phyloP scores from a whole-genome alignment of 805 yeast species.

The Cyberlindnera lachancei region DNA sequence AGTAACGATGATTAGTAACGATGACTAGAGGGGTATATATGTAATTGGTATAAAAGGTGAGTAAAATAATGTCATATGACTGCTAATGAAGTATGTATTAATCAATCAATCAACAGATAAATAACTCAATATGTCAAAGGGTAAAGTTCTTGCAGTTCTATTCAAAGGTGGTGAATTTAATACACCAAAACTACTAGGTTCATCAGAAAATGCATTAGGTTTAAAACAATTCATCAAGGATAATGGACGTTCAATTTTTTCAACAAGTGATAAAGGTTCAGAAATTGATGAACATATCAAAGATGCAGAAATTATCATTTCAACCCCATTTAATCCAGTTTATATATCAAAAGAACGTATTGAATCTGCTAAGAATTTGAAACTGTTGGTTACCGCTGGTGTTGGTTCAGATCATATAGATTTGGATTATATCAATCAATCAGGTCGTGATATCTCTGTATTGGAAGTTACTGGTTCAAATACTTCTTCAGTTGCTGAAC shows the following conservation, averaged over 20 bases:
- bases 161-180: slow-evolving; percentile 25
- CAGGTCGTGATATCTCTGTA: slow-evolving; percentile 56
- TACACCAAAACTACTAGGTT: slow-evolving; percentile 49
- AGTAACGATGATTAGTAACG: no score
- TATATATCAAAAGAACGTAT: slow-evolving; percentile 63
- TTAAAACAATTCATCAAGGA: slow-evolving; percentile 54
- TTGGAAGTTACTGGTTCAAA: slow-evolving; percentile 80
- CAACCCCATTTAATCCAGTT: slow-evolving; percentile 81
- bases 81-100: no score
- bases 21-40: no score
- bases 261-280: slow-evolving; percentile 66
- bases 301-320: slow-evolving; percentile 70
- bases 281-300: slow-evolving; percentile 56
- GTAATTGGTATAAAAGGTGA: no score
- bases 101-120: no score
- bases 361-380: slow-evolving; percentile 62
- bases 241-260: slow-evolving; percentile 58
- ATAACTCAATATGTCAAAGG: slow-evolving; percentile 12
- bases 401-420: slow-evolving; percentile 82
- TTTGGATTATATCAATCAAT: slow-evolving; percentile 52
- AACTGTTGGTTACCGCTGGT: slow-evolving; percentile 70
- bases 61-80: no score
- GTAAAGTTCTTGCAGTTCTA: slow-evolving; percentile 22
- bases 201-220: slow-evolving; percentile 72
- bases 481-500: slow-evolving; percentile 76